Evolutionary conservation across 169 alveolate genomes (phyloP), one percentile per base, ranked within the genome.

Genomic region (Plasmodium reichenowi): DNA sequence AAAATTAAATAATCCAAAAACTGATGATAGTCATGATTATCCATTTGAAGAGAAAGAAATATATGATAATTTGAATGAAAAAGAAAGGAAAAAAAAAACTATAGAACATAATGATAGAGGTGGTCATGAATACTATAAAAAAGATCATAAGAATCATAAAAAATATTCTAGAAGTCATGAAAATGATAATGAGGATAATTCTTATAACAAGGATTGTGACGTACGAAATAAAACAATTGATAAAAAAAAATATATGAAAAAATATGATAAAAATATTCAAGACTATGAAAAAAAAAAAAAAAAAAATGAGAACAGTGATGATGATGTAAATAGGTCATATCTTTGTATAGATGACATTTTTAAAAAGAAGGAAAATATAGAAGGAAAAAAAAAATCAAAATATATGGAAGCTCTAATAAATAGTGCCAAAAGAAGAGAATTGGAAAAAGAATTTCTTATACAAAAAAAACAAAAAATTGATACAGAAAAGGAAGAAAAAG

Each of bases 391-490:
- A 60, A 94, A 93, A 38, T 92, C 96, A 1, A 92, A 86, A 76
- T 94, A 94, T 72, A 92, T 94, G 95, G 68, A 73, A 48, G 89
- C 92, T 10, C 72, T 94, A 58, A 88, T 94, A 26, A 78, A 86
- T 72, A 91, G 93, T 22, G 94, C 96, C n/a, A 92, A 90, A 47
- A 74, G 93, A 52, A 86, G 96, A 48, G 93, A 64, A 48, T 62
- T 94, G 75, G 96, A 94, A 75, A 92, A 93, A 38, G 94, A 88
- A 78, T 86, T 94, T 32, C 89, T 94, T n/a, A 85, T 94, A 8
- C 95, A 92, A 47, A 94, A 92, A 62, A 92, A 94, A 74, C 94
- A 83, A 67, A 73, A 89, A 62, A 92, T 88, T 72, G 92, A 73
- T 29, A 93, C 89, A 43, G 72, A 70, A 50, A 90, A 89, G 48